phyloP scores from a whole-genome alignment of 2,329 filamentous ascomycete genomes.

The Dactylonectria macrodidyma region DNA sequence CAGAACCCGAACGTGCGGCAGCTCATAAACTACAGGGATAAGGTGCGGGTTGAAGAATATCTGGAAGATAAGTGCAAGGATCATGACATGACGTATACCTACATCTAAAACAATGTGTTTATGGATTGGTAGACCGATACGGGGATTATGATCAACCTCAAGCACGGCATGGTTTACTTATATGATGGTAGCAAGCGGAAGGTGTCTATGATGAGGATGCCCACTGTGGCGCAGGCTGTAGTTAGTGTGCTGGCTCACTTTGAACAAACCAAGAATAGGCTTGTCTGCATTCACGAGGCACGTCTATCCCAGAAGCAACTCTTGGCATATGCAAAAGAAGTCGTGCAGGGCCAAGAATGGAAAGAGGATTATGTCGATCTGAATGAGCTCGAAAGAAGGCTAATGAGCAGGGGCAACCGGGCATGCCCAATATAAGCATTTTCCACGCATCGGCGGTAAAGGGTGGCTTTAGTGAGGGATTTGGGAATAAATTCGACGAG shows the following conservation, averaged over 20 bases:
- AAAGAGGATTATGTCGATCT: not conserved
- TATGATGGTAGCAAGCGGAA: not conserved
- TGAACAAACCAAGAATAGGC: not conserved
- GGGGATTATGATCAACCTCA: not conserved
- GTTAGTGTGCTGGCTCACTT: not conserved
- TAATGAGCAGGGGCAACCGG: not conserved
- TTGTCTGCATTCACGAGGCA: not conserved
- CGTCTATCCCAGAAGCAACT: not conserved
- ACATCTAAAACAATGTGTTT: not conserved
- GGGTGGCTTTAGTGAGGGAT: not conserved
- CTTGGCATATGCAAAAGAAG: not conserved
- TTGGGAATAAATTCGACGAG: not conserved
- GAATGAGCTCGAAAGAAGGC: not conserved
- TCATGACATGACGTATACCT: not conserved
- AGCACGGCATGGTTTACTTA: not conserved
- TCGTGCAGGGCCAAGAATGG: not conserved
- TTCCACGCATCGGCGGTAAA: not conserved
- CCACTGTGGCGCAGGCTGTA: not conserved
- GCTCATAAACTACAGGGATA: not conserved
- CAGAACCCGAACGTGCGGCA: not conserved
- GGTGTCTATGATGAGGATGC: not conserved
- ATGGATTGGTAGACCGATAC: not conserved
- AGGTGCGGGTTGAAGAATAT: not conserved
- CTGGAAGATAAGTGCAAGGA: not conserved
- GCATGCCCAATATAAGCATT: not conserved